Base-by-base conservation (phyloP, 176 grass and related monocot species). In the Triticum aestivum region DNA sequence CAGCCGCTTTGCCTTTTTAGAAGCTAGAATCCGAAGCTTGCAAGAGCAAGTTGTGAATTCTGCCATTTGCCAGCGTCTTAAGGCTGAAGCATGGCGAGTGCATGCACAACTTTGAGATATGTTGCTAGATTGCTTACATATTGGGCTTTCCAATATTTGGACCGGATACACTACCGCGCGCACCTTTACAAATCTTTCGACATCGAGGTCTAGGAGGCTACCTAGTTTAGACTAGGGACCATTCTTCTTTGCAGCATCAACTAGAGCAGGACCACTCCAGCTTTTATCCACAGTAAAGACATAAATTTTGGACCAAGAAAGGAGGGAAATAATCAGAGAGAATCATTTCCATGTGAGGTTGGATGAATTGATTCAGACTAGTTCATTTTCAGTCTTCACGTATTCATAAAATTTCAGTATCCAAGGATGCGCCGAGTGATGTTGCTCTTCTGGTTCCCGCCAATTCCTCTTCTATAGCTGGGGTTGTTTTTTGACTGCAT, bases 161-260 rank as follows among this genome's bases (percentile, higher is more conserved):
- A 80, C 73, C 69, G 69, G 59, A 65, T 77, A 37, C 42, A 77
- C 65, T 87, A 73, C 61, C 81, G 44, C 44, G 42, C 73, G 45
- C 17, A 67, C 38, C 79, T 92, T 92, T 73, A 73, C 54, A 79
- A 56, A 88, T 63, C 59, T 84, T 81, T 79, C 79, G 81, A 82
- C 41, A 23, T 82, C 49, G 77, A 90, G 90, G 84, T 85, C 88
- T 88, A 83, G 88, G 91, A 76, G 89, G 37, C 85, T 88, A 90
- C 35, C 85, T 88, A 90, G 44, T 83, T 67, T 93, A 93, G 78
- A 21, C 65, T 84, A 64, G 82, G 91, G 91, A 93, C 91, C 91
- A 90, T 73, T 35, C 51, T 82, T 45, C 73, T 83, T 83, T 88
- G 69, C 49, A 75, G 85, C 88, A 90, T 87, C 88, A 84, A 93